Base-by-base conservation (phyloP, 768 basidiomycete species). In the Mycena albidolilacea region DNA sequence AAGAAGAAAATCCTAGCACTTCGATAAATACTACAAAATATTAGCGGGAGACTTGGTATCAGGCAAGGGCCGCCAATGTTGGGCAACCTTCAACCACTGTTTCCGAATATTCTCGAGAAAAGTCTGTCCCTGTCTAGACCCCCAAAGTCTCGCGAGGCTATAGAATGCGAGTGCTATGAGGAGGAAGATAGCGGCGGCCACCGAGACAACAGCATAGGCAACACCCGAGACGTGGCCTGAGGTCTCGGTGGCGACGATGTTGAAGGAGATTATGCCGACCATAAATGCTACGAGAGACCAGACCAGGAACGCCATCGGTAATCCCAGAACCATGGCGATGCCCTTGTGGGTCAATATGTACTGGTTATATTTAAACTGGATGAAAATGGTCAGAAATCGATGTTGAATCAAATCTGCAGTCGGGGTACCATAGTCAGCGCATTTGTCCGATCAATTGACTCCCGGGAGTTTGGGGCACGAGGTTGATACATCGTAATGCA, bases 401-500 rank as follows among this genome's bases (percentile, higher is more conserved):
- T n/a, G 48, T 23, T 23, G 12, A 55, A 14, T 19, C 17, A 9
- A 39, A 19, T 12, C 6, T 38, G 5, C 8, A 39, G 44, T 41
- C 9, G 63, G 50, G 50, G 10, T 55, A 70, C 69, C 1, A 63
- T 52, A 23, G 41, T 57, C 21, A 54, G 15, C 21, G 50, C 15
- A 64, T 57, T 63, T 57, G 69, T 44, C 50, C 61, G 69, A 15
- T 57, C 41, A 19, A 21, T 11, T 19, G 69, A 64, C 3, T 70
- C 69, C 7, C 54, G 69, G 7, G 48, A 46, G 23, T 70, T 30
- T 14, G 61, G 60, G 35, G 69, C 61, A 7, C 69, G 69, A 19
- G 55, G 50, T 39, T 70, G 69, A 48, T 70, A 70, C 69, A 63
- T 70, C 10, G 69, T 64, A n/a, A 70, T 70, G 60, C 69, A 70